Evolutionary conservation across 768 basidiomycete species (phyloP), one percentile per base, ranked within the genome.

Genomic region (Mycena olivaceomarginata): DNA sequence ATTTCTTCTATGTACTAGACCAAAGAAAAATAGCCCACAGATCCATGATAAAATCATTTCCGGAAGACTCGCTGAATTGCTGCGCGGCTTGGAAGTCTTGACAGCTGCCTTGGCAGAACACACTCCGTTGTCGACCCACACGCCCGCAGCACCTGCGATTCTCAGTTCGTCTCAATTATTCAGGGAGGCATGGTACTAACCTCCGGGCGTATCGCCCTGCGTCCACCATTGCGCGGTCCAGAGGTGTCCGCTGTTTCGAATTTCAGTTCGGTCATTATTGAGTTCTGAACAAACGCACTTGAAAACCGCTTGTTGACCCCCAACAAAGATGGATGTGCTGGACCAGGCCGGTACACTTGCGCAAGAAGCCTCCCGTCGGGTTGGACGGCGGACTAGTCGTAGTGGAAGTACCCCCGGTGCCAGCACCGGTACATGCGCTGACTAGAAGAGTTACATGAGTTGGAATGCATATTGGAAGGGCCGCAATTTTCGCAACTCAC

Each of bases 221-320:
- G 92, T 90, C 92, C 93, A 93, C 90, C 91, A 93, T 70, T 91
- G 88, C 4, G 93, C 92, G 25, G 84, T 87, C 89, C 86, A 88
- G 41, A 87, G 79, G 75, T 86, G 86, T 31, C 84, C 82, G 67
- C 88, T 89, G 73, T 20, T 31, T 20, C 0, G 4, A 18, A 11
- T 60, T 2, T 22, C 20, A 25, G n/a, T 43, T 18, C 45, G 2
- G 46, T 63, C 20, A 9, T 22, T 18, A 31, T 45, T 12, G 45
- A 18, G 74, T 79, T 59, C n/a, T 39, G 48, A 59, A 64, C 37
- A 72, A 31, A 65, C 83, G 88, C 81, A 92, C 92, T 84, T 86
- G 81, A 88, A 94, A 18, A 88, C 86, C 37, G 88, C 91, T 82
- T 91, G 83, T 16, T 86, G 70, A n/a, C 90, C 91, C 67, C 88